A percentile compares a stretch with the other conserved stretches of the same genome.
phyloP scores from a whole-genome alignment of 1,139 yeast species.

The Yamadazyma jaroonii region DNA sequence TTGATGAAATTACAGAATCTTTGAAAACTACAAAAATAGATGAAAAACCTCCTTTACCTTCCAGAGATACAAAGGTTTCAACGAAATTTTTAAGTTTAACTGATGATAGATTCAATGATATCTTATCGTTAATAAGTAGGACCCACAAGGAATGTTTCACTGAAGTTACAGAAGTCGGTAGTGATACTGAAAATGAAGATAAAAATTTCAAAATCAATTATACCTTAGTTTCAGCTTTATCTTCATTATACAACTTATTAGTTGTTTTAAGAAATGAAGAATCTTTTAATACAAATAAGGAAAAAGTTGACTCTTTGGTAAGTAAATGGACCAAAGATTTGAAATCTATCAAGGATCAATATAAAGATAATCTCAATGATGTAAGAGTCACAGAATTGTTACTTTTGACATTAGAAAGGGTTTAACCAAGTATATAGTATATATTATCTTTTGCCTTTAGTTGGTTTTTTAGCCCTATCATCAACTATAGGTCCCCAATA shows the following conservation, averaged over 20 bases:
- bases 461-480: slow-evolving; percentile 36
- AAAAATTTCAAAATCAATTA: slow-evolving; percentile 17
- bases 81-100: slow-evolving; percentile 37
- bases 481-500: slow-evolving; percentile 91
- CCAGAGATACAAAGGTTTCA: slow-evolving; percentile 13
- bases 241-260: slow-evolving; percentile 55
- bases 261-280: slow-evolving; percentile 38
- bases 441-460: slow-evolving; percentile 17
- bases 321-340: slow-evolving; percentile 15
- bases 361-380: slow-evolving; percentile 16
- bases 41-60: slow-evolving; percentile 19
- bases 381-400: slow-evolving; percentile 39
- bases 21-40: neutral
- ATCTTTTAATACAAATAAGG: slow-evolving; percentile 16
- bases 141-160: slow-evolving; percentile 31
- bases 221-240: slow-evolving; percentile 38
- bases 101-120: slow-evolving; percentile 32
- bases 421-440: slow-evolving; percentile 1
- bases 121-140: slow-evolving; percentile 36
- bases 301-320: slow-evolving; percentile 21
- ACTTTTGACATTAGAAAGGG: slow-evolving; percentile 38
- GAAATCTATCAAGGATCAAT: slow-evolving; percentile 10
- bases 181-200: slow-evolving; percentile 8
- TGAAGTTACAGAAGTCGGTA: slow-evolving; percentile 4
- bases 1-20: slow-evolving; percentile 8